Evolutionary conservation across 805 yeast species (phyloP).

Genomic region (Sugiyamaella americana): DNA sequence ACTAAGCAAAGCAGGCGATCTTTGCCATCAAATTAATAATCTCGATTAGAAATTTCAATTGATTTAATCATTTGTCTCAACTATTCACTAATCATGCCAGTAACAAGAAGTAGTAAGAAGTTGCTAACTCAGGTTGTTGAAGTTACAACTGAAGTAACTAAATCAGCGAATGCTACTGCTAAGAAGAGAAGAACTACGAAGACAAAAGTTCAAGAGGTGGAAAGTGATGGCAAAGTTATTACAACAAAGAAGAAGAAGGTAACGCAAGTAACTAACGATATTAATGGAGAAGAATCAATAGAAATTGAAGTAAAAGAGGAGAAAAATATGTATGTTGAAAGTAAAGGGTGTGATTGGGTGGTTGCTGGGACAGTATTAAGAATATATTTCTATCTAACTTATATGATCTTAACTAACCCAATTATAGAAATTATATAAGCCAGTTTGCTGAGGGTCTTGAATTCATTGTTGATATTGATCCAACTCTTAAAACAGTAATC

Average conservation of each 20-base stretch:
- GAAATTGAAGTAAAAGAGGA: slow-evolving; percentile 1
- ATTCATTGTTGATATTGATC: slow-evolving; percentile 34
- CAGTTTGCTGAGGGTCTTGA: slow-evolving; percentile 34
- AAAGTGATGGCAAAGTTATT: neutral
- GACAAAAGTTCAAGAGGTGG: neutral
- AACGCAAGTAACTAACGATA: neutral
- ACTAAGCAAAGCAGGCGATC: too few species aligned
- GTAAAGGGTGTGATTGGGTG: too few species aligned
- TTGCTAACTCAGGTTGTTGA: neutral
- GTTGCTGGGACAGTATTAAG: too few species aligned
- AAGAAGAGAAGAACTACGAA: neutral
- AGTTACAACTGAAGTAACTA: neutral
- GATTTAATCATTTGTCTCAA: too few species aligned
- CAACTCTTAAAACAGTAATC: slow-evolving; percentile 31
- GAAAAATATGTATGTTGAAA: too few species aligned
- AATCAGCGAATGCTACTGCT: neutral
- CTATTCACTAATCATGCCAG: slow-evolving; percentile 5
- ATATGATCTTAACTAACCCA: neutral
- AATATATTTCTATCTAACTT: too few species aligned
- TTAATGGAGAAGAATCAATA: slow-evolving; percentile 1
- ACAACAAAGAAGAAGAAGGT: neutral
- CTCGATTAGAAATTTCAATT: too few species aligned
- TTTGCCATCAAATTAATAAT: too few species aligned
- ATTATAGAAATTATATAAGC: neutral
- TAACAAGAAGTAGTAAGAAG: slow-evolving; percentile 4